Evolutionary conservation across 257 asterid genomes (phyloP).

Genomic region (Craterostigma plantagineum): DNA sequence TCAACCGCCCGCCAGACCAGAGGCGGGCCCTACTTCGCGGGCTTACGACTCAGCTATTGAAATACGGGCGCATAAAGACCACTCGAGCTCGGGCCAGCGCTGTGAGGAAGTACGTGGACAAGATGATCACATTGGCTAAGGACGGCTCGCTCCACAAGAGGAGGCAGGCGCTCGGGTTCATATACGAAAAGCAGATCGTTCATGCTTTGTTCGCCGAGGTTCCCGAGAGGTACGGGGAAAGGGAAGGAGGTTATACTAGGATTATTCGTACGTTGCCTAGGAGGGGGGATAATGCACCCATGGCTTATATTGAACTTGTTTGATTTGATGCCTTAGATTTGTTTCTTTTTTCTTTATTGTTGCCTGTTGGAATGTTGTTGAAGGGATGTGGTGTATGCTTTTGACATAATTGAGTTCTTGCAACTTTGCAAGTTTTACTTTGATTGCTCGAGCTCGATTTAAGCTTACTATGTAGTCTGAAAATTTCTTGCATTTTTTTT

Average conservation of each 20-base stretch:
- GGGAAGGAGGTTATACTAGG: conserved; percentile 94
- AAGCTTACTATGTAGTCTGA: too few relatives aligned
- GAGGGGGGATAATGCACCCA: conserved; percentile 14
- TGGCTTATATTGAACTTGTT: conserved; percentile 8
- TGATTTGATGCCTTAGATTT: not conserved
- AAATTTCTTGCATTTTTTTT: too few relatives aligned
- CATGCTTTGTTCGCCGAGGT: conserved; percentile 96
- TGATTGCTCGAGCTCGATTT: too few relatives aligned
- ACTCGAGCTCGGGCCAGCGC: conserved; percentile 93
- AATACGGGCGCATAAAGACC: conserved; percentile 84
- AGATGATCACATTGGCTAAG: conserved; percentile 85
- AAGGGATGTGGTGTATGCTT: too few relatives aligned
- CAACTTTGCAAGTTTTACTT: too few relatives aligned
- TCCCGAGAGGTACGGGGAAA: conserved; percentile 66
- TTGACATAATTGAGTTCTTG: too few relatives aligned
- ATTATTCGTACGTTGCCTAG: conserved; percentile 83
- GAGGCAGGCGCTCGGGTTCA: conserved; percentile 87
- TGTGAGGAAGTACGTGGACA: conserved; percentile 75
- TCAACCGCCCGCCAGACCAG: conserved; percentile 90
- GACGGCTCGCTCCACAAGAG: conserved; percentile 89
- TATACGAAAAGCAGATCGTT: conserved; percentile 84
- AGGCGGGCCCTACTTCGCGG: conserved; percentile 76
- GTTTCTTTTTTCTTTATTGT: too few relatives aligned
- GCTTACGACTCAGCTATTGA: conserved; percentile 78
- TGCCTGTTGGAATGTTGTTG: too few relatives aligned